Percentiles rank a stretch among this genome's conserved stretches.
phyloP scores from a whole-genome alignment of 2,329 filamentous ascomycete genomes.

The Sclerotinia subarctica region DNA sequence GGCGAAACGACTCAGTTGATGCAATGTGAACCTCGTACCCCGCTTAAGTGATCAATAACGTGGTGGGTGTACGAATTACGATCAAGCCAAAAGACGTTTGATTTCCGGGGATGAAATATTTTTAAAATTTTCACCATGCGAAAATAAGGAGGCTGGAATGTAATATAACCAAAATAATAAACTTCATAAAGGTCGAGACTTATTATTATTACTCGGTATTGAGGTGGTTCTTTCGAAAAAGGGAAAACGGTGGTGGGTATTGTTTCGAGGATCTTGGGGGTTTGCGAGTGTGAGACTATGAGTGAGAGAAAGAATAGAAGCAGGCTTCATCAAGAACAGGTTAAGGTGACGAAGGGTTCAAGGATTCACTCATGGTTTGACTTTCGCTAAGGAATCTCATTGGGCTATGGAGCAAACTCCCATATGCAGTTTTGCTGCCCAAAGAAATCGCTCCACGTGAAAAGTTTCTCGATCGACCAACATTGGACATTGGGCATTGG shows the following conservation, averaged over 20 bases:
- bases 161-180: neutral
- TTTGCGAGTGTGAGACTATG: neutral
- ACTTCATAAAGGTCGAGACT: neutral
- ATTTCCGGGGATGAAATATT: neutral
- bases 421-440: neutral
- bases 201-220: neutral
- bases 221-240: neutral
- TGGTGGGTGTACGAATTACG: neutral
- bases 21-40: neutral
- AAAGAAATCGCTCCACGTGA: neutral
- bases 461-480: neutral
- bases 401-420: neutral
- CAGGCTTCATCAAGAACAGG: conserved; percentile 3
- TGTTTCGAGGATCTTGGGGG: neutral
- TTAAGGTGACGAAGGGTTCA: conserved; percentile 7
- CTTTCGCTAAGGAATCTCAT: neutral
- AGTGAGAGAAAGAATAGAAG: neutral
- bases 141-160: conserved; percentile 17
- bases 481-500: too few relatives aligned
- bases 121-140: conserved; percentile 1
- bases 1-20: conserved; percentile 3
- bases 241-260: neutral
- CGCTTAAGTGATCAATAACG: conserved; percentile 9
- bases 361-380: neutral
- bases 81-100: neutral